phyloP scores from a whole-genome alignment of 129 eudicot genomes.

The Saposhnikovia divaricata region DNA sequence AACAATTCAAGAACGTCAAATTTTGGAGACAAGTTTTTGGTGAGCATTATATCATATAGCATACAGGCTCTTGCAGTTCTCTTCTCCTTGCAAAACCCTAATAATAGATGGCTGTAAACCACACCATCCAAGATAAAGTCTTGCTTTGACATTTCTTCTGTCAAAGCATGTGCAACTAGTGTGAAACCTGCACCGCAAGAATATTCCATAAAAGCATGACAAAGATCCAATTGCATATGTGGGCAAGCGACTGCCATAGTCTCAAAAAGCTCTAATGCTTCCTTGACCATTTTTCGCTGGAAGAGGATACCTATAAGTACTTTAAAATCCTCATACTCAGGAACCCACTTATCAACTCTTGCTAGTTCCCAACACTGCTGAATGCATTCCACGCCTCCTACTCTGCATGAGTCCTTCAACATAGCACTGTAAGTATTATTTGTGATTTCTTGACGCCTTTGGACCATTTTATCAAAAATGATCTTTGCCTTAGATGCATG shows the following conservation, averaged over 20 bases:
- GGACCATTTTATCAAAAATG: slow-evolving; percentile 35
- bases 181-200: slow-evolving; percentile 53
- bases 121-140: slow-evolving; percentile 30
- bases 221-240: slow-evolving; percentile 19
- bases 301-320: slow-evolving; percentile 35
- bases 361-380: slow-evolving; percentile 32
- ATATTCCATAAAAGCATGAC: slow-evolving; percentile 34
- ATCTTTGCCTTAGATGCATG: slow-evolving; percentile 33
- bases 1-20: slow-evolving; percentile 21
- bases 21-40: slow-evolving; percentile 22
- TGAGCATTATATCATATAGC: slow-evolving; percentile 31
- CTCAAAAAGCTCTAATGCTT: slow-evolving; percentile 54
- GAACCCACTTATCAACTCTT: slow-evolving; percentile 46
- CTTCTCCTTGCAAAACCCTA: slow-evolving; percentile 58
- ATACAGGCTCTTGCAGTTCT: slow-evolving; percentile 41
- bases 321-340: slow-evolving; percentile 37
- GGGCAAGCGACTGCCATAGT: slow-evolving; percentile 32
- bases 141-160: slow-evolving; percentile 37
- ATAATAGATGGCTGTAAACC: slow-evolving; percentile 39
- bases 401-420: slow-evolving; percentile 43
- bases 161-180: slow-evolving; percentile 28
- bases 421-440: slow-evolving; percentile 40
- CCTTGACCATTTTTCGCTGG: slow-evolving; percentile 39
- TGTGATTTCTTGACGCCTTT: slow-evolving; percentile 26
- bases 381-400: slow-evolving; percentile 39